These are phyloP conservation scores for Bipolaris victoriae DNA, from an alignment of 2,329 filamentous ascomycete genomes.

Conservation along the genomic window DNA sequence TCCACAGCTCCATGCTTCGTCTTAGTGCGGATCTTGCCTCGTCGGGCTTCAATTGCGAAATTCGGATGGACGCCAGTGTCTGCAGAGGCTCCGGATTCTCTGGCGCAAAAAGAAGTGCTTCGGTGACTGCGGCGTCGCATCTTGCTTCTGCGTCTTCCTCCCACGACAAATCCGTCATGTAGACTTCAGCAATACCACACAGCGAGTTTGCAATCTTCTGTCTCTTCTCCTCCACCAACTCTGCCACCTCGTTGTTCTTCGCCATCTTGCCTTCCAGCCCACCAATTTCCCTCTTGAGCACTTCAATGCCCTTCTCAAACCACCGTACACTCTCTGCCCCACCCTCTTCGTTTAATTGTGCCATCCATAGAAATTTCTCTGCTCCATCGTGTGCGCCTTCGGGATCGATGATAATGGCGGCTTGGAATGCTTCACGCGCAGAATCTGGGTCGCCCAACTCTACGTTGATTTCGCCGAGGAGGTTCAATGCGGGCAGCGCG, in stretches of 20 bases:
- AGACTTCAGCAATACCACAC: conserved; percentile 93
- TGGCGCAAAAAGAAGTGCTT: conserved; percentile 85
- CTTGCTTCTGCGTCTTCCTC: conserved; percentile 86
- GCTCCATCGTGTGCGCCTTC: conserved; percentile 83
- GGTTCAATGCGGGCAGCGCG: conserved; percentile 70
- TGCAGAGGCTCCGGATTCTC: conserved; percentile 88
- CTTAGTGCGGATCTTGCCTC: conserved; percentile 81
- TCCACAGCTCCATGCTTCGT: conserved; percentile 84
- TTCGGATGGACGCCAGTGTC: conserved; percentile 89
- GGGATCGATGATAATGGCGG: conserved; percentile 76
- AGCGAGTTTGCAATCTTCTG: conserved; percentile 86
- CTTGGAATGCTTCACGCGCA: conserved; percentile 73
- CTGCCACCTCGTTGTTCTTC: conserved; percentile 43
- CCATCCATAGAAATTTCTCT: conserved; percentile 94
- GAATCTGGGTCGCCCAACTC: conserved; percentile 81
- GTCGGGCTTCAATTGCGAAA: conserved; percentile 79
- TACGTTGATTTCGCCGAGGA: conserved; percentile 81
- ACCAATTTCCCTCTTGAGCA: conserved; percentile 74
- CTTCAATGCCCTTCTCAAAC: conserved; percentile 71
- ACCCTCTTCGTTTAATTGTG: conserved; percentile 77
- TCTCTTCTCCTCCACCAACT: conserved; percentile 69
- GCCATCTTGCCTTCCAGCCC: conserved; percentile 58
- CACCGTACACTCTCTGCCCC: conserved; percentile 65
- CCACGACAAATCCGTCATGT: conserved; percentile 97
- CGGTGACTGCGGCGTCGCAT: conserved; percentile 87